These are phyloP conservation scores for Lactarius quietus DNA, from an alignment of 768 basidiomycete genomes.

Conservation along the genomic window DNA sequence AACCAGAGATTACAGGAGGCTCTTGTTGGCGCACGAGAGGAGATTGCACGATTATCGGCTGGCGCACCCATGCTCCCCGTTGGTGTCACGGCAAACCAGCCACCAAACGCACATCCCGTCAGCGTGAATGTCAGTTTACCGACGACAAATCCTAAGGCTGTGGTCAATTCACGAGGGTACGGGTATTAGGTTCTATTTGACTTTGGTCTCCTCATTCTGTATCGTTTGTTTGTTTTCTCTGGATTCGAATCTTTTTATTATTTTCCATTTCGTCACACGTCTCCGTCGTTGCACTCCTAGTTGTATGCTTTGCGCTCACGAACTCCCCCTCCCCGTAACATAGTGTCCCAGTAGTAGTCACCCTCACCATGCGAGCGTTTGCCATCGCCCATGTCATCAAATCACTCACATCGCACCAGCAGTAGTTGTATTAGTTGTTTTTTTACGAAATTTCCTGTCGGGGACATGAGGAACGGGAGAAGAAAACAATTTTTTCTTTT, in stretches of 20 bases:
- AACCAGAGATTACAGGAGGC: constrained; percentile 91
- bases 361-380: constrained; percentile 7
- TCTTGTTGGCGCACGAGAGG: constrained; percentile 84
- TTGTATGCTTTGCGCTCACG: constrained; percentile 24
- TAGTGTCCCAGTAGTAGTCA: constrained; percentile 25
- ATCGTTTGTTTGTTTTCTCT: constrained; percentile 1
- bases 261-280: constrained; percentile 17
- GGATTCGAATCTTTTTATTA: constrained; percentile 22
- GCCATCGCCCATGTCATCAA: constrained; percentile 15
- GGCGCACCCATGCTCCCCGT: constrained; percentile 19
- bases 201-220: not conserved
- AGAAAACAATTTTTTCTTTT: constrained; percentile 1
- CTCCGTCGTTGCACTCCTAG: constrained; percentile 18
- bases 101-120: constrained; percentile 21
- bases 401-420: constrained; percentile 15
- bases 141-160: not conserved
- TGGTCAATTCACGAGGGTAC: constrained; percentile 22
- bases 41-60: constrained; percentile 78
- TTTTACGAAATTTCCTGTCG: constrained; percentile 1
- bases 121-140: constrained; percentile 26
- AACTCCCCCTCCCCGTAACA: constrained; percentile 10
- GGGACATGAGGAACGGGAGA: constrained; percentile 3
- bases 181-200: constrained; percentile 16
- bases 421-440: constrained; percentile 14
- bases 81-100: constrained; percentile 9